phyloP scores from a whole-genome alignment of 441 rosid species.

The Euphorbia celastroides region DNA sequence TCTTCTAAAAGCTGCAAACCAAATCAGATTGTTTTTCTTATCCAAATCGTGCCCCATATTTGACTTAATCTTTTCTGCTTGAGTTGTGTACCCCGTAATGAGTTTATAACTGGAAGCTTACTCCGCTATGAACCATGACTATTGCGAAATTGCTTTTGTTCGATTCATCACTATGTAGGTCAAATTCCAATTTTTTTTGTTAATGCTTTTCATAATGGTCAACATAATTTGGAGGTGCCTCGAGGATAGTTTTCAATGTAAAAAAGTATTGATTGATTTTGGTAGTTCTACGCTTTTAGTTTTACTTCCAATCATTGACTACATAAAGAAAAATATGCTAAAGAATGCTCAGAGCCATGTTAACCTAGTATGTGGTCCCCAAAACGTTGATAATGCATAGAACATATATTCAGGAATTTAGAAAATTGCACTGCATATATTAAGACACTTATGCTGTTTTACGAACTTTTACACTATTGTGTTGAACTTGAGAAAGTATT shows the following conservation, averaged over 20 bases:
- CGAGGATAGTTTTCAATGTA: neutral
- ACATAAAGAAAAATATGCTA: too few relatives aligned
- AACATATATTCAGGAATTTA: too few relatives aligned
- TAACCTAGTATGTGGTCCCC: too few relatives aligned
- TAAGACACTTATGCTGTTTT: neutral
- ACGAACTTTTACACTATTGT: neutral
- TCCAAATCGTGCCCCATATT: too few relatives aligned
- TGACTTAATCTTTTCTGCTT: too few relatives aligned
- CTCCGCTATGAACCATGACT: too few relatives aligned
- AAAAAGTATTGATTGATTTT: too few relatives aligned
- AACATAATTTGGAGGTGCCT: neutral
- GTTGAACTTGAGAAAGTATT: slow-evolving; percentile 1
- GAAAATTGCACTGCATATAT: too few relatives aligned
- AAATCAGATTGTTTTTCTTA: neutral
- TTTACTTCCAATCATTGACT: neutral
- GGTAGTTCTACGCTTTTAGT: too few relatives aligned
- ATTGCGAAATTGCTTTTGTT: neutral
- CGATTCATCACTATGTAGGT: neutral
- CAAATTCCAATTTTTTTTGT: neutral
- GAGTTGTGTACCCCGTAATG: neutral
- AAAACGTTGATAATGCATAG: too few relatives aligned
- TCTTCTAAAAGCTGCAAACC: neutral
- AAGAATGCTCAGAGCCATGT: too few relatives aligned
- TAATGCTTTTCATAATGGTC: neutral
- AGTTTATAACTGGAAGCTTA: neutral